A percentile compares a stretch with the other conserved stretches of the same genome.
phyloP scores from a whole-genome alignment of 78 protist species.

The Kipferlia bialata region DNA sequence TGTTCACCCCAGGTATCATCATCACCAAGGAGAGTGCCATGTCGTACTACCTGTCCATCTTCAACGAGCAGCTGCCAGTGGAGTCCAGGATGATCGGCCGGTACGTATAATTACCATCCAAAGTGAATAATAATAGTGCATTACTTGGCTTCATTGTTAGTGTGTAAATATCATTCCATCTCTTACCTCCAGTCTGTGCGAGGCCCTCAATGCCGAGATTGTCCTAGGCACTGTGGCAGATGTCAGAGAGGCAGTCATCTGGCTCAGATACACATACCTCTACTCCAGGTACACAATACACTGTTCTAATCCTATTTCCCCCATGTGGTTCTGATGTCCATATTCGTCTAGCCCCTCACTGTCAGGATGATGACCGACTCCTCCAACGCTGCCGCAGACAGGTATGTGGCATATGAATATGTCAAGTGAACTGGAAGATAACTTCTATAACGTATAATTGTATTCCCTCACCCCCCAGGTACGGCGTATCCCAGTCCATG shows the following conservation, averaged over 20 bases:
- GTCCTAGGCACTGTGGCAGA: slow-evolving; percentile 70
- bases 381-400: slow-evolving; percentile 21
- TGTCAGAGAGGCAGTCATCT: slow-evolving; percentile 68
- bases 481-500: slow-evolving; percentile 6
- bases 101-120: no score
- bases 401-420: no score
- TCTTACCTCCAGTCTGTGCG: no score
- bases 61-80: slow-evolving; percentile 92
- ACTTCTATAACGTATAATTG: slow-evolving; percentile 1
- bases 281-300: no score
- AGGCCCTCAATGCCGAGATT: slow-evolving; percentile 93
- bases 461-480: no score
- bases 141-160: no score
- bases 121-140: no score
- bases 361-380: slow-evolving; percentile 77
- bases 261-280: slow-evolving; percentile 89
- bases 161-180: no score
- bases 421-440: slow-evolving; percentile 2
- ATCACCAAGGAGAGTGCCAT: slow-evolving; percentile 73
- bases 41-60: slow-evolving; percentile 75
- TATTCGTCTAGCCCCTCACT: slow-evolving; percentile 53
- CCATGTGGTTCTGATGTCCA: not conserved
- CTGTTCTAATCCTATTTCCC: no score
- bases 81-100: slow-evolving; percentile 73
- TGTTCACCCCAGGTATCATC: slow-evolving; percentile 49